Evolutionary conservation across 164 flowering plant species (phyloP), one percentile per base, ranked within the genome.

Genomic region (Vitis amurensis): DNA sequence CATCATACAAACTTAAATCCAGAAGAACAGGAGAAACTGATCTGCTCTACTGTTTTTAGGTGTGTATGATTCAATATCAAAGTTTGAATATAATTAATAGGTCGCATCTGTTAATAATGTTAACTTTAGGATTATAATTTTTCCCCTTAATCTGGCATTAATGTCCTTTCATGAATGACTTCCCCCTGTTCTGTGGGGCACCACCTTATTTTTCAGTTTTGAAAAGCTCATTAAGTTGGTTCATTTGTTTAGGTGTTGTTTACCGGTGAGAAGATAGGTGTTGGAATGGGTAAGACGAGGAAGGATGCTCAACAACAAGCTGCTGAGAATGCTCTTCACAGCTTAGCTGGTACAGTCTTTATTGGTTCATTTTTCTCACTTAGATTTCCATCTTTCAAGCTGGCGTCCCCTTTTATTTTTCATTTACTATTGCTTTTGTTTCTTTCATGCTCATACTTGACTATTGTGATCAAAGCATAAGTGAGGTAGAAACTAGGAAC

Each of bases 281-380:
- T 79, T 76, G 99, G 99, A 47, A 87, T 85, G 84, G 97, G 98
- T 29, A 89, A 80, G 83, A 95, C 98, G 14, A 88, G 88, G 77
- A 91, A 85, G 77, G 98, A 92, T 76, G 99, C 99, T 55, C 96
- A 90, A 66, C 94, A 87, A 50, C 94, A 88, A 83, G 99, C 98
- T 72, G 97, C 99, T 60, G 91, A 88, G 77, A 84, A 81, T 82
- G 97, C 98, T 23, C 96, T 95, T 74, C 94, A 63, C 29, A 70
- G 73, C 72, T 80, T 94, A 73, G 98, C 98, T 72, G 91, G 98
- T 91, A 77, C 7, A 77, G 71, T 14, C 30, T n/a, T 13, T 71
- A 51, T 27, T 58, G 31, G 1, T 4, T 14, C 15, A 47, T 11
- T 37, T 61, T 68, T 48, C 61, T n/a, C 12, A 49, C 44, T 37